Conservation (phyloP, 345 rosid genomes). For the Brassica rapa region DNA sequence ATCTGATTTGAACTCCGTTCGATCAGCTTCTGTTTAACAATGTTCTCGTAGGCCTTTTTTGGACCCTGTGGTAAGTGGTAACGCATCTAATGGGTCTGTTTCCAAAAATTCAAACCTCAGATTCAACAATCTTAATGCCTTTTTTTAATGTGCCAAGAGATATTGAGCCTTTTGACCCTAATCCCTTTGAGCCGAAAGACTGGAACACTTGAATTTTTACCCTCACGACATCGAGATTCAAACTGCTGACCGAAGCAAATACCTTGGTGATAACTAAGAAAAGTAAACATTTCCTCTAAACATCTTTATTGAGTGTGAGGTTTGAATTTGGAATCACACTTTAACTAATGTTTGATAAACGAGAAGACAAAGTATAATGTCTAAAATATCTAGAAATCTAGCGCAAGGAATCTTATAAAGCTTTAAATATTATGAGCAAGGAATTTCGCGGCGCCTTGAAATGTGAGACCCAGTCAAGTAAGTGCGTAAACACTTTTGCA, state of each 20-base stretch:
- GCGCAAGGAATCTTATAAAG: conserved; percentile 15
- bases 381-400: background rate
- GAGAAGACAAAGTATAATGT: background rate
- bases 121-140: background rate
- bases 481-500: conserved; percentile 13
- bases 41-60: background rate
- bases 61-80: background rate
- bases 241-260: background rate
- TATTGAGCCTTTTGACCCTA: background rate
- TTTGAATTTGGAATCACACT: background rate
- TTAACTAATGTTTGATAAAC: background rate
- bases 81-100: background rate
- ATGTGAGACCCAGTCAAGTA: conserved; percentile 5
- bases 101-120: background rate
- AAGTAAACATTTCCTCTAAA: background rate
- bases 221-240: background rate
- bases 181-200: background rate
- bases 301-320: background rate
- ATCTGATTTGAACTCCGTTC: background rate
- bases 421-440: background rate
- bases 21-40: background rate
- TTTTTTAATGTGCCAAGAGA: background rate
- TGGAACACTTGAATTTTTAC: background rate
- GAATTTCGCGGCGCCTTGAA: conserved; percentile 34
- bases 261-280: background rate